Evolutionary conservation across 148 eudicot species (phyloP).

Genomic region (Chenopodium suecicum): DNA sequence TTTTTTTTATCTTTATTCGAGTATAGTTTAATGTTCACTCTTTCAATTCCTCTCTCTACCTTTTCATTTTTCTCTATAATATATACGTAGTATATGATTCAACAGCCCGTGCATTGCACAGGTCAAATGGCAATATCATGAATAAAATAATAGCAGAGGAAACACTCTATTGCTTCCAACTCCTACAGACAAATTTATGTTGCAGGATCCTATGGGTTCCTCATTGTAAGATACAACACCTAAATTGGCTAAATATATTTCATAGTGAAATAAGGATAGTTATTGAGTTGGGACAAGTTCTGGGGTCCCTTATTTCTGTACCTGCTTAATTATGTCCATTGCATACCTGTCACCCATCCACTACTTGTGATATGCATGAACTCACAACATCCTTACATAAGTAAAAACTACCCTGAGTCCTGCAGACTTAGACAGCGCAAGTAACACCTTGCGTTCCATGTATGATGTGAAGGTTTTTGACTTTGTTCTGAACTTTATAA

Average conservation of each 20-base stretch:
- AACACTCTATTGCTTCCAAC: neutral
- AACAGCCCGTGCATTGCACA: no score
- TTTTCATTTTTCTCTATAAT: no score
- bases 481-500: neutral
- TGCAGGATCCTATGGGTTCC: neutral
- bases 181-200: neutral
- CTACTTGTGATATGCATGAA: neutral
- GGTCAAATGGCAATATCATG: no score
- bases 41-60: no score
- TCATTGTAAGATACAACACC: neutral
- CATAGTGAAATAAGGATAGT: neutral
- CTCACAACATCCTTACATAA: no score
- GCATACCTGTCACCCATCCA: neutral
- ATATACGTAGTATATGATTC: no score
- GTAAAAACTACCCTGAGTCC: neutral
- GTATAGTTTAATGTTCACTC: no score
- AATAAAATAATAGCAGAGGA: neutral
- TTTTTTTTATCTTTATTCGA: no score
- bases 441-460: neutral
- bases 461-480: neutral
- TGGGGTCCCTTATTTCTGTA: neutral
- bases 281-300: neutral
- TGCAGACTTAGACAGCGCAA: neutral
- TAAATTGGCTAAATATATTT: no score
- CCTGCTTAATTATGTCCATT: neutral